Evolutionary conservation across 805 yeast genomes (phyloP).

Genomic region (Yamadazyma paraphyllophila): DNA sequence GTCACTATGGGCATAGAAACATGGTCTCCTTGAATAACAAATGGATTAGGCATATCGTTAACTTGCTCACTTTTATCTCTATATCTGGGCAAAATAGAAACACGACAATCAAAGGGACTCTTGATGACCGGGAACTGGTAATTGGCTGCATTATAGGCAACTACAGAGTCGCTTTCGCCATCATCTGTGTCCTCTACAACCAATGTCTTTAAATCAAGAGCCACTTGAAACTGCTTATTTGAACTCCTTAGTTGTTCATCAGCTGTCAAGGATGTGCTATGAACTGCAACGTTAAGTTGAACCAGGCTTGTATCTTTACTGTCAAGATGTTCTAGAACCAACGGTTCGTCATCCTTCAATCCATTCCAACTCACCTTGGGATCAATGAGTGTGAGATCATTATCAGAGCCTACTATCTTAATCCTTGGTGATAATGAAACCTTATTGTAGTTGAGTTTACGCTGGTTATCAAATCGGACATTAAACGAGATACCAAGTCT

Average conservation of each 20-base stretch:
- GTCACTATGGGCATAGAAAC: conserved; percentile 29
- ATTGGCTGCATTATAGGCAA: conserved; percentile 24
- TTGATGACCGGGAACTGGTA: conserved; percentile 23
- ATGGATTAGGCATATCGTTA: conserved; percentile 39
- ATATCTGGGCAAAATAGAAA: conserved; percentile 26
- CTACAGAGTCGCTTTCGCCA: conserved; percentile 10
- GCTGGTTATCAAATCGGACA: conserved; percentile 18
- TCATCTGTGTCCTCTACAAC: conserved; percentile 20
- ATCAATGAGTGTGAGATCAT: conserved; percentile 6
- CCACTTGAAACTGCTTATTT: conserved; percentile 10
- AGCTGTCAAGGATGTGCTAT: conserved; percentile 18
- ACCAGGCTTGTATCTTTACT: conserved; percentile 3
- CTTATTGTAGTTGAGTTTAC: conserved; percentile 17
- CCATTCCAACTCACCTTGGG: conserved; percentile 31
- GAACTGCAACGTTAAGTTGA: conserved; percentile 22
- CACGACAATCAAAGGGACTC: conserved; percentile 22
- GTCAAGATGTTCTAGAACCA: conserved; percentile 20
- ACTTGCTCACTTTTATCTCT: conserved; percentile 16
- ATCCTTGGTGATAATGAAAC: conserved; percentile 22
- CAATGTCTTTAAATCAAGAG: conserved; percentile 24
- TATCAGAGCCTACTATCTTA: conserved; percentile 12
- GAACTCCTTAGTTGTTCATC: conserved; percentile 12
- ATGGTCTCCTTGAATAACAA: conserved; percentile 24
- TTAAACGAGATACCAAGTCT: conserved; percentile 21
- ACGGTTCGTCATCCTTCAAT: conserved; percentile 40